Base-by-base conservation (phyloP, 805 yeast genomes). In the Barnettozyma siamensis region DNA sequence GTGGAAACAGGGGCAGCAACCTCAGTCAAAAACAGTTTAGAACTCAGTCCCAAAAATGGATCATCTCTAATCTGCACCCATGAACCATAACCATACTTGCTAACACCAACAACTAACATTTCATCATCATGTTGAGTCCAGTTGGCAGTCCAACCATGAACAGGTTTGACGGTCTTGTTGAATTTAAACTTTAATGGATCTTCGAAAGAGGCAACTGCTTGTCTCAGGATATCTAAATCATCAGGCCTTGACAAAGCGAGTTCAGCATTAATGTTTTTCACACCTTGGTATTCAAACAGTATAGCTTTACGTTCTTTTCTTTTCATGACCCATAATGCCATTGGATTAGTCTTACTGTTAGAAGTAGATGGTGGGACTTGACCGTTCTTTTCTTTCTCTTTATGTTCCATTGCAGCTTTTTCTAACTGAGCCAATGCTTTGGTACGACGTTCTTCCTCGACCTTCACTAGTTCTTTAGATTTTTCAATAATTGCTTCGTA, bases 31-130 rank as follows among this genome's bases (percentile, higher is more conserved):
- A 78, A 93, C 50, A 93, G 66, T 67, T 88, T 93, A 51, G 88
- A 87, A 46, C 87, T 84, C 46, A 93, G 69, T 10, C 88, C 89
- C 44, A 93, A 70, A 39, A 87, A 73, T 2, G 99, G 98, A 64
- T 93, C 99, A 64, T 93, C 99, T 57, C 99, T 73, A 35, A 93
- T 89, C 56, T 85, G 89, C 3, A 74, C 60, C 99, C 99, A 93
- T 1, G 96, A 81, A 15, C 98, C 98, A 61, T 88, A 89, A 0
- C 99, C 99, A 63, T 89, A 89, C 63, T 87, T 88, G 56, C 76
- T 74, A 18, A 91, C 84, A 48, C 99, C 99, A 28, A 85, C 76
- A 46, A 93, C 62, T 40, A 93, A 70, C 78, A 80, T 84, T 38
- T 88, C 84, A 60, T 93, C 99, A 58, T 93, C 95, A 26, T 71